Base-by-base conservation (phyloP, 1,139 yeast species). In the Saccharomyces pastorianus region DNA sequence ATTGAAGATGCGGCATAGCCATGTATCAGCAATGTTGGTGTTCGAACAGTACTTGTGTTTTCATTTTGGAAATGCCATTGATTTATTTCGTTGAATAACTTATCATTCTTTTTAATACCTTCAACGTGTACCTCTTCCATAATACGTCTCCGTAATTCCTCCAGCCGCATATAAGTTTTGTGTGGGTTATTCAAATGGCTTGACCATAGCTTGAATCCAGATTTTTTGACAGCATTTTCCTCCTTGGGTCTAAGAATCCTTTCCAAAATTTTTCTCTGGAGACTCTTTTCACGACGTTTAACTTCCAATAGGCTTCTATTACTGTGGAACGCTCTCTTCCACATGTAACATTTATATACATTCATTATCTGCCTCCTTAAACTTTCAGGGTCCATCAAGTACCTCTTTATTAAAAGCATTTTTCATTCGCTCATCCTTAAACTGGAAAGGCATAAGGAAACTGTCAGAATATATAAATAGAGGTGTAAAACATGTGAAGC, bases 1-100 rank as follows among this genome's bases (percentile, higher is more conserved):
- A 93, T 95, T 20, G 85, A 76, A 0, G 95, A 85, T 0, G 97
- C 95, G 0, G 95, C 96, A 69, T 88, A 90, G 0, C 98, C 98
- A 66, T 91, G 98, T 17, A 91, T 64, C 64, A 91, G 74, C 4
- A 89, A 91, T 23, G 71, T 63, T 3, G 74, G 73, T 4, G 64
- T 63, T 25, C 56, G 62, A 5, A 64, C 56, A 14, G 48, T 52
- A 1, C 55, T 14, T 8, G 62, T 63, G 2, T 50, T 47, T 14
- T 49, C 47, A 49, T 61, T 61, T 7, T 54, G 56, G 51, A 61
- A 58, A 51, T 60, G 60, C 64, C 63, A 61, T 46, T 62, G 64
- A 41, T 62, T 60, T 26, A 62, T 51, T 41, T 59, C 62, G 27
- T 55, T 57, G 46, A 51, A 54, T 20, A 58, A 27, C 53, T 60